Evolutionary conservation across 2,329 filamentous ascomycete species (phyloP).

Genomic region (Cladosporium halotolerans): DNA sequence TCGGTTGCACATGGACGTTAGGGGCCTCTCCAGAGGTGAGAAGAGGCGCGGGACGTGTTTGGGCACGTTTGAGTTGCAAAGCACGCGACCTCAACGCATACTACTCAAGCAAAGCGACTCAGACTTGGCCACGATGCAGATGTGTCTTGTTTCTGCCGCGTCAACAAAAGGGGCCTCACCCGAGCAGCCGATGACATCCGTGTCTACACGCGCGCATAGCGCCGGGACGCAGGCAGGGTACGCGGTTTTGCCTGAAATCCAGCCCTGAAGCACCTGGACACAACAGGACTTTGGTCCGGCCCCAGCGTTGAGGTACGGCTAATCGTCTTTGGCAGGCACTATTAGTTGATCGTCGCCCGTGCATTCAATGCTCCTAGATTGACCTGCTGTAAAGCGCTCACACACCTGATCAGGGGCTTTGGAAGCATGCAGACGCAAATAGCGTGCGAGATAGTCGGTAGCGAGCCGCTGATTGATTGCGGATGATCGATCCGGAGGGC

Average conservation of each 20-base stretch:
- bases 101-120: too few relatives aligned
- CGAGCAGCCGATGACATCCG: background rate
- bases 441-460: background rate
- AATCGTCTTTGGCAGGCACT: too few relatives aligned
- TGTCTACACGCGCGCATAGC: background rate
- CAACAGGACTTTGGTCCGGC: conserved; percentile 1
- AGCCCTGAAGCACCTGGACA: background rate
- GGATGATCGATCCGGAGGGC: background rate
- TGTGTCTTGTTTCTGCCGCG: too few relatives aligned
- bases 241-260: conserved; percentile 5
- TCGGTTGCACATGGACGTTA: too few relatives aligned
- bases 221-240: background rate
- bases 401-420: background rate
- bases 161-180: background rate
- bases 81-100: too few relatives aligned
- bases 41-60: too few relatives aligned
- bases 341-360: too few relatives aligned
- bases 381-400: too few relatives aligned
- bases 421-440: background rate
- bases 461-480: background rate
- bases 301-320: background rate
- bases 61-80: too few relatives aligned
- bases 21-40: too few relatives aligned
- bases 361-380: too few relatives aligned
- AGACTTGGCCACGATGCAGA: too few relatives aligned